These are phyloP conservation scores for Lipomyces orientalis DNA, from an alignment of 805 yeast genomes.

Conservation along the genomic window DNA sequence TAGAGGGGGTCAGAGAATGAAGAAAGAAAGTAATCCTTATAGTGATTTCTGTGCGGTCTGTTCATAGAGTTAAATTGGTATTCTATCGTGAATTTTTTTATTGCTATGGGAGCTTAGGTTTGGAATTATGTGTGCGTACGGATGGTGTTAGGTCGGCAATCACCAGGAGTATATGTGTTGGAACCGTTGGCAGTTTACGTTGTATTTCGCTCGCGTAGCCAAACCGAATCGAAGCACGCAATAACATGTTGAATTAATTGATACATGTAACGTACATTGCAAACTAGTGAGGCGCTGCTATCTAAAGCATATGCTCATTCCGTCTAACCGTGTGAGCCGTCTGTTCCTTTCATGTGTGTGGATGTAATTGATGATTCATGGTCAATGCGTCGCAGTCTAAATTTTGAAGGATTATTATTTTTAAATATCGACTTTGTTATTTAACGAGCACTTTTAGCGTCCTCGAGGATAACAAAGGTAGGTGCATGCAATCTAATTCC, in stretches of 20 bases:
- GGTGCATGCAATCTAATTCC: constrained; percentile 24
- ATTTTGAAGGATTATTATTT: not conserved
- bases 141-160: constrained; percentile 4
- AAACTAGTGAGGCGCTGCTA: not conserved
- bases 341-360: not conserved
- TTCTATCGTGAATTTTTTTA: not conserved
- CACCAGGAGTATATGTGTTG: not conserved
- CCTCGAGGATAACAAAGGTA: constrained; percentile 18
- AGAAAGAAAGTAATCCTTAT: not conserved
- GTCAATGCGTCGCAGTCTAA: not conserved
- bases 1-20: constrained; percentile 28
- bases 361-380: not conserved
- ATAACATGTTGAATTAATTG: not conserved
- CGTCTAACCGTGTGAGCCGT: not conserved
- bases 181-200: not conserved
- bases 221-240: constrained; percentile 6
- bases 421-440: not conserved
- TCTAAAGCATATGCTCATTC: not conserved
- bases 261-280: not conserved
- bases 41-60: not conserved
- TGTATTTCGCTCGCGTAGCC: not conserved
- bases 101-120: not conserved
- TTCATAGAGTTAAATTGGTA: not conserved
- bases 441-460: constrained; percentile 12
- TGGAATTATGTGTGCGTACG: not conserved